Base-by-base conservation (phyloP, 352 stramenopile genomes). In the Phytophthora agathidicida region DNA sequence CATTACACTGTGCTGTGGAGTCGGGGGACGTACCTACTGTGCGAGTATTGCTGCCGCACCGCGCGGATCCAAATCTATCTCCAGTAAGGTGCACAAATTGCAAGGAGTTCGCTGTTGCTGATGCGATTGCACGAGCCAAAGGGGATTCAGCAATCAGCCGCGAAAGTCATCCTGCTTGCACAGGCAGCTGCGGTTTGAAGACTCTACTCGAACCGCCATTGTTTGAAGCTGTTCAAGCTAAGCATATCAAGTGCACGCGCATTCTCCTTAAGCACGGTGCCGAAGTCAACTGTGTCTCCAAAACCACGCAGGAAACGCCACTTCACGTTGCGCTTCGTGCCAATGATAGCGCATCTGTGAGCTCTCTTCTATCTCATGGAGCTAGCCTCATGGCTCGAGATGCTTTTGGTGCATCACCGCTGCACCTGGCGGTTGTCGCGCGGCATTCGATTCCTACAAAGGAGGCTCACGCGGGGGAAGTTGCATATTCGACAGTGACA, bases 1-100 rank as follows among this genome's bases (percentile, higher is more conserved):
- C 83, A 4, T 47, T 93, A 23, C 62, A 85, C 48, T 85, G 73
- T 36, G 81, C 83, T 20, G 73, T 91, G 2, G 52, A 82, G 28
- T 59, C 66, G 2, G 68, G 73, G 6, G 74, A 89, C 44, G 32
- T 68, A 3, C 47, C 79, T 2, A 81, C 69, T 17, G 73, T 78
- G 1, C 45, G 44, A 2, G n/a, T 70, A 16, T 45, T 91, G 13
- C 50, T 89, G 0, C 55, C 44, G 16, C 61, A 70, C 22, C 51
- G 61, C 8, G 79, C 77, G 2, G 45, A 88, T 59, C 38, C 77
- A n/a, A 87, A 91, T 26, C 38, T 75, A 19, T 91, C 81, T 1
- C 65, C 75, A 0, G 57, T 83, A 10, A 68, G 65, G 6, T 91
- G 81, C 37, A 41, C 75, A 1, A 43, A 35, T 0, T 91, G 81